Conservation (phyloP, 106 monocot genomes). For the Gastrodia elata region DNA sequence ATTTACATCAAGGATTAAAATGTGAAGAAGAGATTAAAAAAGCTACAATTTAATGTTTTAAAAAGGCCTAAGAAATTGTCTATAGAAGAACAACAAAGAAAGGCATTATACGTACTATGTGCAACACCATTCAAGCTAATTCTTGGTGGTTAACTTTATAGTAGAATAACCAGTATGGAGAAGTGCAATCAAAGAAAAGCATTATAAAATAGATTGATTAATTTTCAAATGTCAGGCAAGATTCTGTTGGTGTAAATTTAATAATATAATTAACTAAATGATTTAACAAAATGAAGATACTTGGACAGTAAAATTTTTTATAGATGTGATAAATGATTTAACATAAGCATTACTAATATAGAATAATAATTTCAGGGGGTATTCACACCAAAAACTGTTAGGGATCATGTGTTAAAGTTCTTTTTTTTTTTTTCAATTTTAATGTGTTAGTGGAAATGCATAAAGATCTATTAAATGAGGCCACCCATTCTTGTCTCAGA, state of each 20-base stretch:
- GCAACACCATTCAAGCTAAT: background rate
- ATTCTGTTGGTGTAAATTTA: background rate
- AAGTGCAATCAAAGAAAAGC: no score
- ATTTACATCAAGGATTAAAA: background rate
- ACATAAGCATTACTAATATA: background rate
- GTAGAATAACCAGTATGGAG: no score
- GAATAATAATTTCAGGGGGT: background rate
- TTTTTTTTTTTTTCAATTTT: background rate
- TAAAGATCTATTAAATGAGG: background rate
- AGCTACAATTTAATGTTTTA: background rate
- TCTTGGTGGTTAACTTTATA: background rate
- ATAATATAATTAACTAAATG: background rate
- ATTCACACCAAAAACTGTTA: background rate
- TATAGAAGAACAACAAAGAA: background rate
- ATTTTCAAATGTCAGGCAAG: background rate
- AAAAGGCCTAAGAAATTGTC: background rate
- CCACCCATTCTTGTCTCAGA: background rate
- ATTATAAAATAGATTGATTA: background rate
- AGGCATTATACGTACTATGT: background rate
- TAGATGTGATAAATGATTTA: background rate
- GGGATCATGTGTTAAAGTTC: background rate
- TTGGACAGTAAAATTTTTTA: no score
- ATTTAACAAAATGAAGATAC: background rate
- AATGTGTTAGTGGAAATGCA: background rate
- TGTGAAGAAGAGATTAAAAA: background rate